Conservation (phyloP, 306 rosid genomes). For the Cucurbita argyrosperma region DNA sequence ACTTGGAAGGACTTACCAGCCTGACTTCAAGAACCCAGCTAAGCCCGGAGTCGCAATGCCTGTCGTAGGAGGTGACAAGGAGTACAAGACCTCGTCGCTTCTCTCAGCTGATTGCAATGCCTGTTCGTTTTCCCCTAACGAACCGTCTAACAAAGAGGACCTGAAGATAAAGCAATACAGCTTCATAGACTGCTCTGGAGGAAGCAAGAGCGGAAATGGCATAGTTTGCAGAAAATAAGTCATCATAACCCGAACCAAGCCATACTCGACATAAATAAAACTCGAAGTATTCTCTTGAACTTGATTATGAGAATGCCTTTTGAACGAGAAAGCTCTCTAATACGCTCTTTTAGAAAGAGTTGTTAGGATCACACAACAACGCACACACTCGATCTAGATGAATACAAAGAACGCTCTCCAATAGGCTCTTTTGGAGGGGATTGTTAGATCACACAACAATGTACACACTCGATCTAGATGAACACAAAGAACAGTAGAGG, state of each 20-base stretch:
- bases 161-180: conserved; percentile 13
- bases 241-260: background rate
- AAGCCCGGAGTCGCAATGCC: conserved; percentile 76
- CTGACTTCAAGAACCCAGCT: conserved; percentile 54
- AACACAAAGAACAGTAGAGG: too few species aligned
- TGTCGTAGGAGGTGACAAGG: conserved; percentile 64
- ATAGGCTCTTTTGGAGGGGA: too few species aligned
- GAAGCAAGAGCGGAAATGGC: conserved; percentile 49
- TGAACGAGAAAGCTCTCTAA: too few species aligned
- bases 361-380: too few species aligned
- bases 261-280: background rate
- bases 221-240: conserved; percentile 55
- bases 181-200: conserved; percentile 46
- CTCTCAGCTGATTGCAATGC: conserved; percentile 39
- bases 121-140: conserved; percentile 30
- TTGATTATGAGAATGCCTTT: too few species aligned
- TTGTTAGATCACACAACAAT: too few species aligned
- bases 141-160: conserved; percentile 6
- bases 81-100: conserved; percentile 59
- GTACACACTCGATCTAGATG: too few species aligned
- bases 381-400: too few species aligned
- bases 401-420: too few species aligned
- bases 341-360: too few species aligned
- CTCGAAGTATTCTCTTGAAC: background rate
- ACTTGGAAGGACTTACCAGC: conserved; percentile 74